phyloP scores from a whole-genome alignment of 129 eudicot species.

The Artemisia argyi region DNA sequence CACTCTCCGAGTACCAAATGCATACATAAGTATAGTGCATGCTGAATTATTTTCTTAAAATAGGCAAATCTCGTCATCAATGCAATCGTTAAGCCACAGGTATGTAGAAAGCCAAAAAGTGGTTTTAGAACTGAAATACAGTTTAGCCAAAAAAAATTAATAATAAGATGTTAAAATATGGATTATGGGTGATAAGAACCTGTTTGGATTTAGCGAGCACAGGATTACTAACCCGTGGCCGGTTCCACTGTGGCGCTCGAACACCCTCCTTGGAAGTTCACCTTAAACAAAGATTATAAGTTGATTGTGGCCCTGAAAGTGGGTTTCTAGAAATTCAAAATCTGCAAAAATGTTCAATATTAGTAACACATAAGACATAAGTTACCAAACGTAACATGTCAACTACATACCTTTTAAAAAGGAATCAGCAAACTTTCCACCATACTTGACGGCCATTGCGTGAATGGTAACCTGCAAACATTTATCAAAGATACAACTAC shows the following conservation, averaged over 20 bases:
- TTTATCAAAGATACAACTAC: conserved; percentile 68
- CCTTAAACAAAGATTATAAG: conserved; percentile 29
- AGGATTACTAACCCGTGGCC: conserved; percentile 14
- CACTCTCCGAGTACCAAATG: conserved; percentile 62
- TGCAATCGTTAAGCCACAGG: too few relatives aligned
- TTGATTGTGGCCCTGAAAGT: conserved; percentile 53
- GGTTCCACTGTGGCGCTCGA: too few relatives aligned
- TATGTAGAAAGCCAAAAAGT: too few relatives aligned
- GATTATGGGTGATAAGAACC: too few relatives aligned
- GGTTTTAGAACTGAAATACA: too few relatives aligned
- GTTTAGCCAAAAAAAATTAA: too few relatives aligned
- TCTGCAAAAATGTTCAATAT: conserved; percentile 40
- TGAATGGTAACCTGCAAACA: conserved; percentile 67
- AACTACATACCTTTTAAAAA: too few relatives aligned
- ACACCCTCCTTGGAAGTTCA: too few relatives aligned
- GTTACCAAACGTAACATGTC: too few relatives aligned
- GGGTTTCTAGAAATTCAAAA: conserved; percentile 61
- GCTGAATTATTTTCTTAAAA: not conserved
- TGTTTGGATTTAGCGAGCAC: too few relatives aligned
- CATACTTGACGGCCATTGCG: conserved; percentile 79
- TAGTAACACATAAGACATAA: conserved; percentile 24
- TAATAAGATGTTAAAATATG: too few relatives aligned
- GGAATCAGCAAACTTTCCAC: conserved; percentile 75
- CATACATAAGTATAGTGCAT: not conserved
- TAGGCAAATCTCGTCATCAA: conserved; percentile 17